phyloP scores from a whole-genome alignment of 371 early-diverging fungal genomes.

The Mucor lusitanicus region DNA sequence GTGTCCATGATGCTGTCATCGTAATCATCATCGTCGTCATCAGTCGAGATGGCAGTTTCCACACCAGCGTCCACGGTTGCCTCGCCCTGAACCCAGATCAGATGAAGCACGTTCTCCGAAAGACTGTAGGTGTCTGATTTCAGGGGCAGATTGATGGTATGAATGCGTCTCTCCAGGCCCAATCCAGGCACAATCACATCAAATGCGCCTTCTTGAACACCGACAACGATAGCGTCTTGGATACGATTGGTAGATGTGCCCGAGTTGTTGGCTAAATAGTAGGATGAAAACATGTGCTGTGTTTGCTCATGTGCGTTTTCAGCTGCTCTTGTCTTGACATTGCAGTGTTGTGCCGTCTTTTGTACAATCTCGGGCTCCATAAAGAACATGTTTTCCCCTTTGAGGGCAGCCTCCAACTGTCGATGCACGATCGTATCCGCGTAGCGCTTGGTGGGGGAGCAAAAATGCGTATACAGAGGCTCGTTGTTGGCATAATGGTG shows the following conservation, averaged over 20 bases:
- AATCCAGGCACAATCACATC: constrained; percentile 65
- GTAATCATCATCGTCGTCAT: neutral
- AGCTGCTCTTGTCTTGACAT: constrained; percentile 62
- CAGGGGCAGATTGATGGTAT: constrained; percentile 46
- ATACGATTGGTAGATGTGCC: constrained; percentile 26
- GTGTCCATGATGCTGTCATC: neutral
- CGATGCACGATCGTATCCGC: constrained; percentile 96
- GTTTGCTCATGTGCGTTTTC: constrained; percentile 76
- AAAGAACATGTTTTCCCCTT: constrained; percentile 47
- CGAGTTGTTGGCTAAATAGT: constrained; percentile 42
- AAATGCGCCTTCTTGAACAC: constrained; percentile 52
- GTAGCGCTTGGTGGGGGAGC: constrained; percentile 92
- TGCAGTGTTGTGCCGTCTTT: constrained; percentile 66
- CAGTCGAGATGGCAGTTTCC: neutral
- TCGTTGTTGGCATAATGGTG: constrained; percentile 74
- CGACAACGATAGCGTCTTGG: constrained; percentile 47
- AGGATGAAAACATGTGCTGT: constrained; percentile 64
- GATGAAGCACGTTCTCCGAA: constrained; percentile 39
- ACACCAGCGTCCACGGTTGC: constrained; percentile 25
- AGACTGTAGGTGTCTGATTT: constrained; percentile 41
- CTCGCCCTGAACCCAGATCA: constrained; percentile 53
- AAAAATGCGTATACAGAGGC: constrained; percentile 86
- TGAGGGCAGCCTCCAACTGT: constrained; percentile 43
- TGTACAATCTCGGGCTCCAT: constrained; percentile 43
- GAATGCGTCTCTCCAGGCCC: constrained; percentile 61